phyloP scores from a whole-genome alignment of 1,284 basidiomycete species.

The Trichosporon ovoides region DNA sequence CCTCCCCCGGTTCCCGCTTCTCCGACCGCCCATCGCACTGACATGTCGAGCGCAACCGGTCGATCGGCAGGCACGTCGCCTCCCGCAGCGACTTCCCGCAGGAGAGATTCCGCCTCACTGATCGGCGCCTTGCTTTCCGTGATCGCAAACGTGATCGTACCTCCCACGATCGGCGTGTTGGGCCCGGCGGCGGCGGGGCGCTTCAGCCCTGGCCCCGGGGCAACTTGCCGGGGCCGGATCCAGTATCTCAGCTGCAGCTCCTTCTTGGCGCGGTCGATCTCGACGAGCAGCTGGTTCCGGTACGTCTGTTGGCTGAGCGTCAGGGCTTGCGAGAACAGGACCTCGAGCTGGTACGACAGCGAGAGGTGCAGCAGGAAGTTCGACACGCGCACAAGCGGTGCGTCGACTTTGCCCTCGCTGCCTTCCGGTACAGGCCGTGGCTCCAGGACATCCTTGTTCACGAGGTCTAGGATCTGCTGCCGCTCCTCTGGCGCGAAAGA shows the following conservation, averaged over 20 bases:
- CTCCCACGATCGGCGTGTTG: constrained; percentile 30
- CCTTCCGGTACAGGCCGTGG: constrained; percentile 17
- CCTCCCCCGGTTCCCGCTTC: constrained; percentile 37
- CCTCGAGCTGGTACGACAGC: constrained; percentile 41
- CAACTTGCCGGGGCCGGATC: constrained; percentile 24
- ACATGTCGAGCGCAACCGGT: constrained; percentile 26
- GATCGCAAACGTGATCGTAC: constrained; percentile 28
- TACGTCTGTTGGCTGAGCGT: constrained; percentile 32
- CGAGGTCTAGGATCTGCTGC: constrained; percentile 39
- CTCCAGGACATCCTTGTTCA: constrained; percentile 34
- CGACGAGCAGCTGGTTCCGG: constrained; percentile 35
- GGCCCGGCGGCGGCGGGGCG: background rate
- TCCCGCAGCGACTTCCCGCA: constrained; percentile 20
- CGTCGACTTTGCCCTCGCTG: constrained; percentile 25
- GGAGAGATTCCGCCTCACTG: constrained; percentile 19
- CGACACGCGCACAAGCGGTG: constrained; percentile 39
- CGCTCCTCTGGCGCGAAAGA: constrained; percentile 31
- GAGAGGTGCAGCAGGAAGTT: constrained; percentile 44
- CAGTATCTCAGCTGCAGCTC: constrained; percentile 37
- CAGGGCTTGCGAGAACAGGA: constrained; percentile 36
- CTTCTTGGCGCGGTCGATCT: constrained; percentile 34
- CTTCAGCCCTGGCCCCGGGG: background rate
- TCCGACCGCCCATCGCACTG: constrained; percentile 39
- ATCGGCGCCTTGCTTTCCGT: constrained; percentile 18
- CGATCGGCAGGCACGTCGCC: constrained; percentile 26